These are phyloP conservation scores for Trypanosoma conorhini DNA, from an alignment of 208 protist genomes.

Conservation along the genomic window DNA sequence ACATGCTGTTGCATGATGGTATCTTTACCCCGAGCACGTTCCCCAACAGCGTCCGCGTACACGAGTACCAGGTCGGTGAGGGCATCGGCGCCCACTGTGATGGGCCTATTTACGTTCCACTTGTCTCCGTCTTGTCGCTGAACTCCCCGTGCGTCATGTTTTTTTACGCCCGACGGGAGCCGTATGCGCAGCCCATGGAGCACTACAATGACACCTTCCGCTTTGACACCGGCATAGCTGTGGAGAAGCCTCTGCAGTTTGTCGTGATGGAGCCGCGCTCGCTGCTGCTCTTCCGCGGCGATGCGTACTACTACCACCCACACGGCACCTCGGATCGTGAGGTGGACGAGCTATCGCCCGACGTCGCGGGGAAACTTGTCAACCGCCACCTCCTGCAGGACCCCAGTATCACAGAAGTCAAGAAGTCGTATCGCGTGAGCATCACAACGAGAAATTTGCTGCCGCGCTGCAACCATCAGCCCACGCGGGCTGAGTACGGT, in stretches of 20 bases:
- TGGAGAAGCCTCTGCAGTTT: constrained; percentile 55
- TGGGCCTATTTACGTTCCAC: constrained; percentile 88
- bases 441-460: constrained; percentile 89
- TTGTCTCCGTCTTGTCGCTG: constrained; percentile 80
- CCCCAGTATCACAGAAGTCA: constrained; percentile 44
- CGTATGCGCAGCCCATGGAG: constrained; percentile 86
- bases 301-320: constrained; percentile 86
- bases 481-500: constrained; percentile 70
- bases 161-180: constrained; percentile 82
- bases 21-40: constrained; percentile 88
- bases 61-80: constrained; percentile 86
- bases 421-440: constrained; percentile 72
- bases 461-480: constrained; percentile 84
- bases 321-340: constrained; percentile 81
- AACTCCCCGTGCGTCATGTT: constrained; percentile 83
- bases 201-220: constrained; percentile 95
- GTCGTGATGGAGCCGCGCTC: constrained; percentile 89
- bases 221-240: constrained; percentile 78
- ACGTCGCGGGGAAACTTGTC: constrained; percentile 65
- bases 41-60: constrained; percentile 91
- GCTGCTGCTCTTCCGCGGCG: constrained; percentile 78
- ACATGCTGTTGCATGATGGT: constrained; percentile 87
- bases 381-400: constrained; percentile 77
- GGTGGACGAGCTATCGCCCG: constrained; percentile 54
- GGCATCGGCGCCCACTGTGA: constrained; percentile 91